A percentile compares a stretch with the other conserved stretches of the same genome.
Conservation (phyloP, 768 basidiomycete genomes). For the Gautieria morchelliformis region DNA sequence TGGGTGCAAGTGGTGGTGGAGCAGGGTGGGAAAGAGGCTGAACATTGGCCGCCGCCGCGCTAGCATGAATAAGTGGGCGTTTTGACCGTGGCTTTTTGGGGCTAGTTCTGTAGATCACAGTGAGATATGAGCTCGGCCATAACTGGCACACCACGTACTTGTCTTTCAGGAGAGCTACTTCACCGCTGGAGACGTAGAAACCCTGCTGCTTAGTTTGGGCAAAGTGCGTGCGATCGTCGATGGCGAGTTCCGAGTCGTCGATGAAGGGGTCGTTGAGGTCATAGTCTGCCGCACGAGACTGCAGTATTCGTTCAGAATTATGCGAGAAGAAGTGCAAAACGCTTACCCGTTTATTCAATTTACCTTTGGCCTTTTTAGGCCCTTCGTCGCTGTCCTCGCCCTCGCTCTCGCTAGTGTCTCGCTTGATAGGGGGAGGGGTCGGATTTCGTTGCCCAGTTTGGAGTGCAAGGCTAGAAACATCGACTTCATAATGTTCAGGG, state of each 20-base stretch:
- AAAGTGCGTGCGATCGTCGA: slow-evolving; percentile 87
- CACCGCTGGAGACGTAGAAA: slow-evolving; percentile 85
- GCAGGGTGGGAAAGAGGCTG: slow-evolving; percentile 21
- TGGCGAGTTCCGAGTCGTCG: slow-evolving; percentile 87
- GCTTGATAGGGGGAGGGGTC: slow-evolving; percentile 40
- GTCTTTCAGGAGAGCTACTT: slow-evolving; percentile 80
- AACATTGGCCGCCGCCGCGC: slow-evolving; percentile 17
- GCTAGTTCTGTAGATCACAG: slow-evolving; percentile 21
- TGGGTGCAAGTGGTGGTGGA: slow-evolving; percentile 18
- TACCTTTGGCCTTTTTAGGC: slow-evolving; percentile 19
- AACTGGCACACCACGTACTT: slow-evolving; percentile 30
- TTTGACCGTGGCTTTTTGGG: slow-evolving; percentile 69
- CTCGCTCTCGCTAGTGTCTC: slow-evolving; percentile 49
- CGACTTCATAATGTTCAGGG: slow-evolving; percentile 65
- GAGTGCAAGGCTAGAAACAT: slow-evolving; percentile 48
- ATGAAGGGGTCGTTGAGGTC: slow-evolving; percentile 91
- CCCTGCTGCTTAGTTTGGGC: slow-evolving; percentile 88
- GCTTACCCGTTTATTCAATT: slow-evolving; percentile 15
- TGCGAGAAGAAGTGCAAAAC: slow-evolving; percentile 15
- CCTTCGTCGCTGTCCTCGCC: slow-evolving; percentile 35
- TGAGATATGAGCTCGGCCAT: slow-evolving; percentile 12
- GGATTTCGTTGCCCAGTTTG: slow-evolving; percentile 55
- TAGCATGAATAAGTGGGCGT: slow-evolving; percentile 6
- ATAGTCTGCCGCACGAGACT: slow-evolving; percentile 59
- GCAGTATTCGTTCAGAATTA: slow-evolving; percentile 18